Conservation (phyloP, 1,284 basidiomycete species). For the Golubevia sp. region DNA sequence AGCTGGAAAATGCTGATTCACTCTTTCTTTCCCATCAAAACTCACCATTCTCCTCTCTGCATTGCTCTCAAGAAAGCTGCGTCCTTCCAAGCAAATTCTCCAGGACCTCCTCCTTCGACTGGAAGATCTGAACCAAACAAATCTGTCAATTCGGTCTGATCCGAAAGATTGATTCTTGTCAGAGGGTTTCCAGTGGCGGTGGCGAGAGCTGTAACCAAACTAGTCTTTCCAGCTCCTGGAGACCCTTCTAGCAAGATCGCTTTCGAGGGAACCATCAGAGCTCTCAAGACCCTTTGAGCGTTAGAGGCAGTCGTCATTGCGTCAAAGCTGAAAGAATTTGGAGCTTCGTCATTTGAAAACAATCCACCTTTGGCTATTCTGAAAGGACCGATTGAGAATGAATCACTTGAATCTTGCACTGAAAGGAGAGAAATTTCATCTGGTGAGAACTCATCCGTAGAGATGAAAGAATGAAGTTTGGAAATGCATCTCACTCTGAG, state of each 20-base stretch:
- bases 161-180: conserved; percentile 96
- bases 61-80: conserved; percentile 93
- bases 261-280: conserved; percentile 80
- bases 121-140: conserved; percentile 96
- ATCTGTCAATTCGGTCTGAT: conserved; percentile 96
- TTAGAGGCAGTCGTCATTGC: conserved; percentile 90
- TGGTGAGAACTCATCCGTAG: conserved; percentile 55
- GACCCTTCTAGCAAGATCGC: conserved; percentile 95
- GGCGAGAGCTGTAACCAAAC: conserved; percentile 85
- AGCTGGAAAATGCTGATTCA: not conserved
- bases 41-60: conserved; percentile 74
- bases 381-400: conserved; percentile 77
- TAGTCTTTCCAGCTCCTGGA: conserved; percentile 99
- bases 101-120: conserved; percentile 84
- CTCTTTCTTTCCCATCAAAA: too few relatives aligned
- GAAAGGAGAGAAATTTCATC: conserved; percentile 67
- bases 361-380: conserved; percentile 70
- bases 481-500: conserved; percentile 67
- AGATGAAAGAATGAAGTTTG: conserved; percentile 14
- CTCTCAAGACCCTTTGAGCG: conserved; percentile 84
- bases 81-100: conserved; percentile 96
- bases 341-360: conserved; percentile 14
- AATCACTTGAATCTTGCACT: conserved; percentile 43
- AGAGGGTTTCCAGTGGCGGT: conserved; percentile 77
- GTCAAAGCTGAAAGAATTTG: conserved; percentile 73